Evolutionary conservation across 139 green algal genomes (phyloP).

Genomic region (Picocystis salinarum): DNA sequence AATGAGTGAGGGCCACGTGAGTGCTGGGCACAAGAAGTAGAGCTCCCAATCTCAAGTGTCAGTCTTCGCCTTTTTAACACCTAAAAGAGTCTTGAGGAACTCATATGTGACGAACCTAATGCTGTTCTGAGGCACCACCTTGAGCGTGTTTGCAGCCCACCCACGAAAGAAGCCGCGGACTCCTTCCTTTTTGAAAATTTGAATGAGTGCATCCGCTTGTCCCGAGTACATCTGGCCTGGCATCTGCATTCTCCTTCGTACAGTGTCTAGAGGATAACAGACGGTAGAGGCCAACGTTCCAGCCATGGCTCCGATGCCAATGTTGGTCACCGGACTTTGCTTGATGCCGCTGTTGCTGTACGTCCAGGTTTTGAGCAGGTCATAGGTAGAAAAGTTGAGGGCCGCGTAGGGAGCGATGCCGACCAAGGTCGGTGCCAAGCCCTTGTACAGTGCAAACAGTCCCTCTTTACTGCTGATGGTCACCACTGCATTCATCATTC

Average conservation of each 20-base stretch:
- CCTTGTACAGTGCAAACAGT: slow-evolving; percentile 58
- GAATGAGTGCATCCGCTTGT: slow-evolving; percentile 43
- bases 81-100: slow-evolving; percentile 43
- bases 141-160: slow-evolving; percentile 73
- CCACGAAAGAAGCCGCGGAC: slow-evolving; percentile 68
- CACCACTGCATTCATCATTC: slow-evolving; percentile 29
- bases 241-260: slow-evolving; percentile 62
- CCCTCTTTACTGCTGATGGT: slow-evolving; percentile 53
- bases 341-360: slow-evolving; percentile 25
- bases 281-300: slow-evolving; percentile 52
- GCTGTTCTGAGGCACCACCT: slow-evolving; percentile 74
- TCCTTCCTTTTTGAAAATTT: slow-evolving; percentile 48
- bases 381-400: slow-evolving; percentile 85
- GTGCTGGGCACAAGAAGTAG: no score
- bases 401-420: slow-evolving; percentile 88
- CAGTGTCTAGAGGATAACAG: slow-evolving; percentile 82
- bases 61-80: slow-evolving; percentile 54
- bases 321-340: slow-evolving; percentile 26
- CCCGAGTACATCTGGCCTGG: slow-evolving; percentile 41
- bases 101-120: slow-evolving; percentile 80
- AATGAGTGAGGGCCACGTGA: no score
- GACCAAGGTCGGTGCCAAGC: slow-evolving; percentile 71
- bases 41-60: slow-evolving; percentile 40
- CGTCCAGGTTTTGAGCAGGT: slow-evolving; percentile 53
- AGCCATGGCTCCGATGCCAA: slow-evolving; percentile 9